A percentile compares a stretch with the other conserved stretches of the same genome.
Evolutionary conservation across 306 rosid genomes (phyloP).

Genomic region (Hylodesmum podocarpum): DNA sequence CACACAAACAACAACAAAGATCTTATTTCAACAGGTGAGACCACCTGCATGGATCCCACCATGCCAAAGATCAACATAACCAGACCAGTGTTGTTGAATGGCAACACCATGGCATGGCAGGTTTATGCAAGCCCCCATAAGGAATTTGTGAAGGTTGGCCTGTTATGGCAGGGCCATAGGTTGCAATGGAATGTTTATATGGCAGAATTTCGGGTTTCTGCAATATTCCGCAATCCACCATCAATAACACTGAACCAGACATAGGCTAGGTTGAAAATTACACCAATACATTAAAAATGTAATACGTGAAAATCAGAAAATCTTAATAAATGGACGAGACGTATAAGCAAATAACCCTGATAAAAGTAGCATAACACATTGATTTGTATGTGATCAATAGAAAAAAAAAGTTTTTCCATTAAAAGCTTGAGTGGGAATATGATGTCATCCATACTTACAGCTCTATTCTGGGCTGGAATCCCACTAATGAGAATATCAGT

Average conservation of each 20-base stretch:
- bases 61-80: neutral
- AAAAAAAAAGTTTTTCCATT: neutral
- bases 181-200: no score
- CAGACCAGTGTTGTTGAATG: no score
- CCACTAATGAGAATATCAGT: slow-evolving; percentile 71
- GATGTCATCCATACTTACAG: slow-evolving; percentile 61
- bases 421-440: neutral
- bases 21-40: neutral
- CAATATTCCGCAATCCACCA: no score
- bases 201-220: no score
- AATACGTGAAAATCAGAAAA: neutral
- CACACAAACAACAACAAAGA: neutral
- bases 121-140: no score
- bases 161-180: no score
- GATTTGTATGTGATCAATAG: neutral
- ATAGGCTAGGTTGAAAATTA: neutral
- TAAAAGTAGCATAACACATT: neutral
- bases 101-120: no score
- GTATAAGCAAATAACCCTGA: neutral
- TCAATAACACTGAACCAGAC: no score
- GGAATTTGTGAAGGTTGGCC: no score
- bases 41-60: neutral
- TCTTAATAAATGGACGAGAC: neutral
- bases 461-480: slow-evolving; percentile 81
- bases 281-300: neutral